Percentiles rank a stretch among this genome's conserved stretches.
Evolutionary conservation across 257 asterid genomes (phyloP).

Genomic region (Prunella vulgaris): DNA sequence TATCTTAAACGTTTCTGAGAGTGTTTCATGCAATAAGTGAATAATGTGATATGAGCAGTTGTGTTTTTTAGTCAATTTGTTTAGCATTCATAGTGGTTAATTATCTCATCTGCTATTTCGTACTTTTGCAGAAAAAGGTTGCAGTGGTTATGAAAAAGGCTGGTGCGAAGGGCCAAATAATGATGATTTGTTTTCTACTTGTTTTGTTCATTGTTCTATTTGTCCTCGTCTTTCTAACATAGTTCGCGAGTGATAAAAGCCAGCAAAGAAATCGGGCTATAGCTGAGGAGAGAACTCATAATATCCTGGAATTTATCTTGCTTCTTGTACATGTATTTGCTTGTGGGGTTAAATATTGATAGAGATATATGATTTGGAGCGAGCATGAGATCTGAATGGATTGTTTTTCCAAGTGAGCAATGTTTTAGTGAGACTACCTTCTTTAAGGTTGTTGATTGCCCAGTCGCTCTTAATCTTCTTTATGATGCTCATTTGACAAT

Average conservation of each 20-base stretch:
- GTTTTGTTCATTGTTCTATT: constrained; percentile 72
- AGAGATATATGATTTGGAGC: neutral
- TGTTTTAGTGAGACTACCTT: neutral
- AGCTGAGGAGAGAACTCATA: constrained; percentile 7
- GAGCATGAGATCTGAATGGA: neutral
- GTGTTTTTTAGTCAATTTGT: neutral
- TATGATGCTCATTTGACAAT: neutral
- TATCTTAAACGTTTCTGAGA: neutral
- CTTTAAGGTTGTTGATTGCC: neutral
- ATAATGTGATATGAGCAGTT: neutral
- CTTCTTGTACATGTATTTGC: constrained; percentile 21
- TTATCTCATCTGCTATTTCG: neutral
- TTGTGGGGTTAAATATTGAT: constrained; percentile 8
- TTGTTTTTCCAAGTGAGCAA: neutral
- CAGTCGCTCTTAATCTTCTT: neutral
- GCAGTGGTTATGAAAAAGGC: constrained; percentile 97
- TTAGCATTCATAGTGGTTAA: neutral
- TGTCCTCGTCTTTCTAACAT: constrained; percentile 84
- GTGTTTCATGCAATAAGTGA: constrained; percentile 6
- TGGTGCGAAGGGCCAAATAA: constrained; percentile 81
- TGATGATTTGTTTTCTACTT: constrained; percentile 82
- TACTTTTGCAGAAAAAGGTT: constrained; percentile 73
- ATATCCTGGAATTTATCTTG: neutral
- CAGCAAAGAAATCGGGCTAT: neutral
- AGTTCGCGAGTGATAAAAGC: constrained; percentile 1